These are phyloP conservation scores for Malassezia japonica DNA, from an alignment of 1,284 basidiomycete genomes.

Conservation along the genomic window DNA sequence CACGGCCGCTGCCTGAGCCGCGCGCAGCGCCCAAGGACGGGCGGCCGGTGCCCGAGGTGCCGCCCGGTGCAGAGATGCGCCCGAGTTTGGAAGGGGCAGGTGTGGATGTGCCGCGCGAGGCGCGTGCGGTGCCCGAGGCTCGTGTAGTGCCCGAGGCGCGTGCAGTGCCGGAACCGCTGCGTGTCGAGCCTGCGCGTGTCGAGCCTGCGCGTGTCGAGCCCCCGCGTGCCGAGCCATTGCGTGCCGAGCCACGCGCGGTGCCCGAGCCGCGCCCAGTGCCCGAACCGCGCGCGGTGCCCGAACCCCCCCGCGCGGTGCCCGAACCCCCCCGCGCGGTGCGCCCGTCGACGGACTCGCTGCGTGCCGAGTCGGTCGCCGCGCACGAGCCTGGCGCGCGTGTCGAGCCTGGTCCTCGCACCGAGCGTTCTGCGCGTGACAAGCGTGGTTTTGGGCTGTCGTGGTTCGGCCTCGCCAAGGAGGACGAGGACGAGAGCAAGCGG, in stretches of 20 bases:
- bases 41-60: background rate
- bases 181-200: too few species aligned
- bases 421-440: slow-evolving; percentile 19
- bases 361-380: background rate
- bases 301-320: too few species aligned
- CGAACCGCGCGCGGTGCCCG: too few species aligned
- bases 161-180: too few species aligned
- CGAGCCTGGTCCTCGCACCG: background rate
- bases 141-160: too few species aligned
- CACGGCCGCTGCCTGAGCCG: background rate
- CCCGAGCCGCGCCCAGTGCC: background rate
- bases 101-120: too few species aligned
- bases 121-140: too few species aligned
- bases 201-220: too few species aligned
- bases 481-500: slow-evolving; percentile 20
- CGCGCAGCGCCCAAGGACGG: background rate
- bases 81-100: too few species aligned
- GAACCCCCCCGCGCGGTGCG: too few species aligned
- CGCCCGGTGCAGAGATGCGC: background rate
- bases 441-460: slow-evolving; percentile 39
- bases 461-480: slow-evolving; percentile 43
- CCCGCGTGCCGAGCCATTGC: background rate
- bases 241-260: background rate
- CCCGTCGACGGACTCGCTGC: too few species aligned
- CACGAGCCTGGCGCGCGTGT: too few species aligned